Evolutionary conservation across 441 rosid genomes (phyloP), one percentile per base, ranked within the genome.

Genomic region (Erodium texanum): DNA sequence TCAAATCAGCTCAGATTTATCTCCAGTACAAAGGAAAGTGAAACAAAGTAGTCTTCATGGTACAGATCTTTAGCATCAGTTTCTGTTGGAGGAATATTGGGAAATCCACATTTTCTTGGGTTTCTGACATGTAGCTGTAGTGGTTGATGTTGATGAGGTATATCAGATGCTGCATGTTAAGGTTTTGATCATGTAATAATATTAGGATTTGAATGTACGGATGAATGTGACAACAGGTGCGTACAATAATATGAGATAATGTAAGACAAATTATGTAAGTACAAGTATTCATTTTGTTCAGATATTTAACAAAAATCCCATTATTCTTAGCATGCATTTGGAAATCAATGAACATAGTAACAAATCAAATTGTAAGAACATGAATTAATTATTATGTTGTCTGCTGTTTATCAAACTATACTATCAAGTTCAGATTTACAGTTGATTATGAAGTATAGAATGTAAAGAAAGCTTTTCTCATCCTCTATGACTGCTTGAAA

Each of bases 11-110:
- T 7, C 27, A 58, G 5, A 4, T 58, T 58, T 12, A 58, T 20
- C 2, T 19, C 24, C 10, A 58, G 11, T 34, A 41, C 48, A 41
- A 41, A 10, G 14, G 76, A 66, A 71, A 68, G 62, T 24, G 71
- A 70, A 63, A 34, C 62, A 54, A 72, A 73, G 68, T 73, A 77
- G 38, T 34, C 38, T 34, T 7, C 38, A 34, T 34, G 38, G 76
- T 22, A 8, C 48, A 11, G 15, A 41, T 41, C 48, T 41, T 41
- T 3, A 10, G 48, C 48, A 41, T 41, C 3, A 12, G 48, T 41
- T 41, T 41, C 48, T 41, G 48, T 41, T 12, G 15, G 15, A 41
- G 11, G 48, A 41, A 0, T 0, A 36, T 36, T 2, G 48, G 48
- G 15, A 32, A 12, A 41, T 41, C 48, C 48, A 11, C 3, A 41